Evolutionary conservation across 2,329 filamentous ascomycete species (phyloP), one percentile per base, ranked within the genome.

Genomic region (Diaporthe sp.): DNA sequence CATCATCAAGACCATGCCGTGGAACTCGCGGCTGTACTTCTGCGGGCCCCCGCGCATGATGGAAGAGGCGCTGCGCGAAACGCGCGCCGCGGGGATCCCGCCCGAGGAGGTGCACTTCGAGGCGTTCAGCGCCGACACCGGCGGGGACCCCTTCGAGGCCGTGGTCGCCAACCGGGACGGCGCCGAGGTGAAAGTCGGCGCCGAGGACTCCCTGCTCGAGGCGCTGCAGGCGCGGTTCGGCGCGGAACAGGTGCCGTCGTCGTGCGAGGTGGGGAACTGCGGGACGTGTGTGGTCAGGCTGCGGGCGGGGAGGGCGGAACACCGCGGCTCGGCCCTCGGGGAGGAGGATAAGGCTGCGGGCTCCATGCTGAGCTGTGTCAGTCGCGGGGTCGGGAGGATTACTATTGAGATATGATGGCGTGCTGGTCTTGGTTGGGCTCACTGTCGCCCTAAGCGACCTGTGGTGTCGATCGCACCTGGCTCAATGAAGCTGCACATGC

Each of bases 1-100:
- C 0, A 85, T 93, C 30, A 80, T 92, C 13, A 79, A 80, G 1
- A 80, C 77, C 0, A 82, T 89, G 69, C 82, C 84, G 7, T 88
- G 87, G 86, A 90, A 89, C 77, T 88, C 88, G 13, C 88, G 89
- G 69, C 81, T 93, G 5, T 93, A 92, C 79, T 87, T 89, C 33
- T 93, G 91, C 79, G 91, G 92, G 0, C 90, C 91, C 0, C 77
- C 79, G 12, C 84, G 88, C 10, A 86, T 93, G 82, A 89, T 92
- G 84, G 86, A 89, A 8, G 88, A 87, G 57, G 87, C 88, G 0
- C 79, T 79, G 28, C 77, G 77, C 3, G 85, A 85, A 17, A 86
- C 87, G 0, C 82, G 82, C 12, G 81, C 80, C 10, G 82, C 83
- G 12, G 84, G 85, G 0, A 82, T 93, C 0, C 80, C 84, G 0